These are phyloP conservation scores for Sanghuangporus weigelae DNA, from an alignment of 1,284 basidiomycete species.

Conservation along the genomic window DNA sequence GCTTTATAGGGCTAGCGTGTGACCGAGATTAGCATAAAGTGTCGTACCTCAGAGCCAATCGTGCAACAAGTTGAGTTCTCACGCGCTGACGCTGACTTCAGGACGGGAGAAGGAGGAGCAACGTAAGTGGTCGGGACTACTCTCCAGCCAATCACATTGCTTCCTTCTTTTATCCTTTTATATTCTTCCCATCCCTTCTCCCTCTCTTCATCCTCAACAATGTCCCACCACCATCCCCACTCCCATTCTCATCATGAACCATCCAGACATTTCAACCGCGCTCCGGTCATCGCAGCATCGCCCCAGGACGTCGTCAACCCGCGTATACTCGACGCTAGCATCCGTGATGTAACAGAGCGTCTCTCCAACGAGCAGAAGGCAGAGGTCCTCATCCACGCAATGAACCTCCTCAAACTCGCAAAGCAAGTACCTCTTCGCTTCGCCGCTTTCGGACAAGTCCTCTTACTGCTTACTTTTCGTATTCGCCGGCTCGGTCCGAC, in stretches of 20 bases:
- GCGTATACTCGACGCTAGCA: constrained; percentile 65
- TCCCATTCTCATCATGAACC: constrained; percentile 18
- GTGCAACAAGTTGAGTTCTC: no score
- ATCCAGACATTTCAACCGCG: constrained; percentile 12
- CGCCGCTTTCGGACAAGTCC: constrained; percentile 8
- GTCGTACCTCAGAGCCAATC: no score
- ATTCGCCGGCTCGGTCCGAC: neutral
- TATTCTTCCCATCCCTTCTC: neutral
- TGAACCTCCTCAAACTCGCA: constrained; percentile 45
- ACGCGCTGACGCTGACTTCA: no score
- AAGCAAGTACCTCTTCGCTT: constrained; percentile 31
- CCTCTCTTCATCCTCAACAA: neutral
- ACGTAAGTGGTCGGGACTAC: neutral
- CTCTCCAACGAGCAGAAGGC: constrained; percentile 61
- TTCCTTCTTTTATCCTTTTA: neutral
- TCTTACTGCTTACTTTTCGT: constrained; percentile 17
- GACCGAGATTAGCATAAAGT: neutral
- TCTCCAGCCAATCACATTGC: neutral
- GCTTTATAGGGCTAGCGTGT: neutral
- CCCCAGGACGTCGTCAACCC: constrained; percentile 62
- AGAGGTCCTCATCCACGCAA: constrained; percentile 57
- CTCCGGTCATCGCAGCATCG: neutral
- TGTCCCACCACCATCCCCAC: constrained; percentile 13
- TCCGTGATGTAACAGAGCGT: constrained; percentile 53
- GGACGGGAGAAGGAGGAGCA: neutral